Evolutionary conservation across 2,329 filamentous ascomycete genomes (phyloP).

Genomic region (Blastomyces parvus): DNA sequence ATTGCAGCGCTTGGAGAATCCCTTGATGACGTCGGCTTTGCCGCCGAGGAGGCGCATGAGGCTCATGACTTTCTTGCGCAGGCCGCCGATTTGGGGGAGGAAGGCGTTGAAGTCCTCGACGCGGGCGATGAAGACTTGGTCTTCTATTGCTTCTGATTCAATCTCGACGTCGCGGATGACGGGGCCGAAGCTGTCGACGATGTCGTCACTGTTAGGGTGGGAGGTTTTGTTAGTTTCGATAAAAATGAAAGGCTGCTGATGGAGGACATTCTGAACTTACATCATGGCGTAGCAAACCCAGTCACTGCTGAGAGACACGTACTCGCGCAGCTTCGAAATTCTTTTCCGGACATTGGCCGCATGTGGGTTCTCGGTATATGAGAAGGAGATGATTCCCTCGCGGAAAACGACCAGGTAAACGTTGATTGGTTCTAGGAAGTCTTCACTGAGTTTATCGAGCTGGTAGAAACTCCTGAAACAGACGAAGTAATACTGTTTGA

Average conservation of each 20-base stretch:
- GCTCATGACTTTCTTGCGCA: constrained; percentile 89
- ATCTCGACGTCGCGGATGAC: constrained; percentile 78
- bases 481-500: constrained; percentile 95
- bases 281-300: constrained; percentile 99
- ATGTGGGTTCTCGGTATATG: constrained; percentile 78
- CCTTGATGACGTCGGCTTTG: constrained; percentile 96
- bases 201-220: constrained; percentile 62
- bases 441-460: constrained; percentile 64
- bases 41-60: constrained; percentile 86
- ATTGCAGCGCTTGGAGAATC: constrained; percentile 97
- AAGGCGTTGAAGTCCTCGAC: constrained; percentile 83
- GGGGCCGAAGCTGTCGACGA: constrained; percentile 90
- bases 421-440: constrained; percentile 89
- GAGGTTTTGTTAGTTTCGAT: constrained; percentile 1
- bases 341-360: constrained; percentile 81
- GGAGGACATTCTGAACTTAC: constrained; percentile 42
- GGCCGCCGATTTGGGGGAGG: constrained; percentile 75
- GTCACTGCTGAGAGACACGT: constrained; percentile 86
- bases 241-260: background rate
- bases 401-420: constrained; percentile 96
- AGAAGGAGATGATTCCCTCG: constrained; percentile 90
- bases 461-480: constrained; percentile 92
- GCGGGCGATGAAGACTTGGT: constrained; percentile 85
- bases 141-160: constrained; percentile 87
- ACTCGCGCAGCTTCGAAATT: constrained; percentile 87